Evolutionary conservation across 768 basidiomycete species (phyloP), one percentile per base, ranked within the genome.

Genomic region (Termitomyces sp.): DNA sequence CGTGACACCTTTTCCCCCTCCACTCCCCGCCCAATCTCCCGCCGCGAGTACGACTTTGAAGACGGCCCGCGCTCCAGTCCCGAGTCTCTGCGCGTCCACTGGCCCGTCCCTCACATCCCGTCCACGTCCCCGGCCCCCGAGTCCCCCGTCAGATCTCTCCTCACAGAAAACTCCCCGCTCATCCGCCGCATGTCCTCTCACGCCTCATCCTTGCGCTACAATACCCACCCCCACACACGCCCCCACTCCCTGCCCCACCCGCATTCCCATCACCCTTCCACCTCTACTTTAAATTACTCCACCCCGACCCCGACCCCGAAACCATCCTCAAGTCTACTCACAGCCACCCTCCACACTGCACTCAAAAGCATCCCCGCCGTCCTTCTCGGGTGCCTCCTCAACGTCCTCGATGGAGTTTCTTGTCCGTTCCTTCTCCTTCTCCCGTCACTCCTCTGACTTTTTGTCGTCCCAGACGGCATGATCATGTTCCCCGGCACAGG

Each of bases 321-420:
- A 19, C 47, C 46, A 19, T 21, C 41, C 8, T 23, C 50, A 31
- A 56, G 25, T 6, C 14, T 23, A 3, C 35, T 6, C 21, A 16
- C 21, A 14, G 14, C 40, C 9, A 38, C 3, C 5, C 38, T n/a
- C 38, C 6, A 17, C 9, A 4, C 68, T 17, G 77, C 74, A 0
- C 58, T 81, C 5, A 71, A 67, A 48, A 77, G 85, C 0, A 63
- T 95, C n/a, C 95, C 95, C 0, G 90, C 93, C 0, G 92, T 95
- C 3, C 67, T 94, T 16, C 76, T 97, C 23, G 96, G 95, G 7
- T 81, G 84, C 62, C 70, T 98, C 37, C 74, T 98, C 56, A 98
- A 98, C 65, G 82, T 98, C 43, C 77, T 99, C 34, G 96, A 99
- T 67, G 97, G 95, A 10, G 86, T 99, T 52, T 92, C 90, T 43